These are phyloP conservation scores for Forsythia suspensa DNA, from an alignment of 257 asterid species.

Conservation along the genomic window DNA sequence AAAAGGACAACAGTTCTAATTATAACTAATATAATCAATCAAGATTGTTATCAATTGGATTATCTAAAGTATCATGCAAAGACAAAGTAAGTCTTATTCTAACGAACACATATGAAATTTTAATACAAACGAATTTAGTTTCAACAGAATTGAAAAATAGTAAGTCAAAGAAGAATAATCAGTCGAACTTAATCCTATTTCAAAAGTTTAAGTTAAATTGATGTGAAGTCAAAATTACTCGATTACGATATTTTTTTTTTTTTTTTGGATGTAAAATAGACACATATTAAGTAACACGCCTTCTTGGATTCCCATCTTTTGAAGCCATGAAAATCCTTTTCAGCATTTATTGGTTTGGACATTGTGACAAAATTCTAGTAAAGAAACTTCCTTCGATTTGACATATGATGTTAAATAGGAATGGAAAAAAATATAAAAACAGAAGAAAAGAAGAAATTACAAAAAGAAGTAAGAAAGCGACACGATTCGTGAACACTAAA, in stretches of 20 bases:
- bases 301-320: neutral
- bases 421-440: too few species aligned
- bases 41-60: neutral
- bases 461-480: too few species aligned
- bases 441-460: too few species aligned
- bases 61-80: neutral
- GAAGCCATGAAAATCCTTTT: neutral
- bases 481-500: too few species aligned
- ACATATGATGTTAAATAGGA: neutral
- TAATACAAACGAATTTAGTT: too few species aligned
- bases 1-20: too few species aligned
- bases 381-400: neutral
- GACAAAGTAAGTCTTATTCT: neutral
- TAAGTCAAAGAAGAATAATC: neutral
- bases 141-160: too few species aligned
- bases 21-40: too few species aligned
- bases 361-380: neutral
- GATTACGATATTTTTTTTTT: neutral
- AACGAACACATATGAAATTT: neutral
- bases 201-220: too few species aligned
- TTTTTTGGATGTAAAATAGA: neutral
- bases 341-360: neutral
- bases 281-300: neutral
- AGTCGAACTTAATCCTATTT: neutral
- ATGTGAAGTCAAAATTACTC: too few species aligned